Conservation (phyloP, 345 rosid genomes). For the Hibiscus tridactylites region DNA sequence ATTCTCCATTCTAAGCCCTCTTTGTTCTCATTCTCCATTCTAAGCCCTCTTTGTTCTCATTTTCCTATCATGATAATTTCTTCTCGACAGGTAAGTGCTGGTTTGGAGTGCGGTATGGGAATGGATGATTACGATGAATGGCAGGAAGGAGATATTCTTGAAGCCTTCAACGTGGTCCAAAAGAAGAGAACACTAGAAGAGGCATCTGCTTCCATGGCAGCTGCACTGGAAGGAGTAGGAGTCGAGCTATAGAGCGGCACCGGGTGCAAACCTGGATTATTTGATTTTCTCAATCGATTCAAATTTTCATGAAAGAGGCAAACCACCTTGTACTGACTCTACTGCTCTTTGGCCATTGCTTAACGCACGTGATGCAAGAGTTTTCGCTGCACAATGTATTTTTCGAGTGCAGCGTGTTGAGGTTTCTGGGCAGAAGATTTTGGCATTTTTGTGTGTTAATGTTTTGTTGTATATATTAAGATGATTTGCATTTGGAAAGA, state of each 20-base stretch:
- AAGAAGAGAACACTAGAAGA: slow-evolving; percentile 91
- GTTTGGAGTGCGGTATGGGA: slow-evolving; percentile 85
- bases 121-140: slow-evolving; percentile 59
- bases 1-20: neutral
- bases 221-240: slow-evolving; percentile 68
- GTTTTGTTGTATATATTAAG: slow-evolving; percentile 17
- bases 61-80: neutral
- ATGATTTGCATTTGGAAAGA: slow-evolving; percentile 18
- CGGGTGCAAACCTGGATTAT: neutral
- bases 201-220: slow-evolving; percentile 92
- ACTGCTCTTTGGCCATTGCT: neutral
- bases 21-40: neutral
- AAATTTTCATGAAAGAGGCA: neutral
- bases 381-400: neutral
- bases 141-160: slow-evolving; percentile 70
- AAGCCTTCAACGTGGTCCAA: slow-evolving; percentile 61
- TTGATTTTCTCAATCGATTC: neutral
- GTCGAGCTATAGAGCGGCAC: slow-evolving; percentile 25
- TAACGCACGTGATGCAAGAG: neutral
- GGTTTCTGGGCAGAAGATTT: slow-evolving; percentile 4
- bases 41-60: neutral
- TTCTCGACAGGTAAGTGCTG: slow-evolving; percentile 56
- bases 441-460: slow-evolving; percentile 17
- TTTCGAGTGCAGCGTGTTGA: neutral
- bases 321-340: neutral